Conservation (phyloP, 1,284 basidiomycete species). For the Mycena sp. region DNA sequence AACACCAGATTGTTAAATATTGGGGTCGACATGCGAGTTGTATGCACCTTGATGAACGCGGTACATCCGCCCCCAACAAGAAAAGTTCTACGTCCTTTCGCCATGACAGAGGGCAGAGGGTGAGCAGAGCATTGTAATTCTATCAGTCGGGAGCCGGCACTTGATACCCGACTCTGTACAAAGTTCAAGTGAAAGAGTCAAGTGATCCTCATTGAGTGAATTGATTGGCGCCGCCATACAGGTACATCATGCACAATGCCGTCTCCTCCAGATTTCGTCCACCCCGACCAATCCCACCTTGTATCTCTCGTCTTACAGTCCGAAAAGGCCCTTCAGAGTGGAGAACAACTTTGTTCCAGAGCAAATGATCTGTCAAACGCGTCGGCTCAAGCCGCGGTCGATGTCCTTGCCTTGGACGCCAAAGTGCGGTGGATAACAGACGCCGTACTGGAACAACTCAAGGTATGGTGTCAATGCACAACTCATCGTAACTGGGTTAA, state of each 20-base stretch:
- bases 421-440: constrained; percentile 79
- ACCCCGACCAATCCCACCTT: constrained; percentile 58
- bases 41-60: constrained; percentile 77
- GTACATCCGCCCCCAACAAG: constrained; percentile 84
- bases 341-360: constrained; percentile 73
- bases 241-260: constrained; percentile 7
- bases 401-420: constrained; percentile 79
- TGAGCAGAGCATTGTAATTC: neutral
- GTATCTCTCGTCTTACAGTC: constrained; percentile 81
- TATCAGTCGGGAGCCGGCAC: neutral
- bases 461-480: constrained; percentile 51
- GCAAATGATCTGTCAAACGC: constrained; percentile 67
- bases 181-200: neutral
- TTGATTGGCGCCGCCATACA: neutral
- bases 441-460: constrained; percentile 77
- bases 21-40: neutral
- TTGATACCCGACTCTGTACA: neutral
- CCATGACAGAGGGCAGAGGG: neutral
- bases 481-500: neutral
- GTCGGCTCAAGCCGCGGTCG: constrained; percentile 70
- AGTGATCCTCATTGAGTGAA: neutral
- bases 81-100: constrained; percentile 64
- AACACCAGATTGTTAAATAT: too few species aligned
- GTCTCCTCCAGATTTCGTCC: constrained; percentile 9
- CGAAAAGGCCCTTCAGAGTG: constrained; percentile 80